phyloP scores from a whole-genome alignment of 179 eudicot genomes.

The Pouteria campechiana region DNA sequence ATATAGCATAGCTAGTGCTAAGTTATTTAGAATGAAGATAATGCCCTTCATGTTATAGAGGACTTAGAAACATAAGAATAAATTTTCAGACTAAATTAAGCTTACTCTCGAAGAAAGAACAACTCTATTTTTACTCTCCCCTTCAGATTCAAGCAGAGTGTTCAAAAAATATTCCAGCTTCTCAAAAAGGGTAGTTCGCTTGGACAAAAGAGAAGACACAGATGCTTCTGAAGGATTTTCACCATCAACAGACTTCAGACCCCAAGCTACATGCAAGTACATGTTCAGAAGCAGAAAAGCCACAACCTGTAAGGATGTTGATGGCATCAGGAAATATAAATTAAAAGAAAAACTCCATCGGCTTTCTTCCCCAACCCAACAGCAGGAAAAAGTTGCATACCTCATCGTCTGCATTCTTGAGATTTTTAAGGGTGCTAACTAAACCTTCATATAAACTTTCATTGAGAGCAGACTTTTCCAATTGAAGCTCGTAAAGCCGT shows the following conservation, averaged over 20 bases:
- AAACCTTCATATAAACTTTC: conserved; percentile 65
- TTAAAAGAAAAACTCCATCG: conserved; percentile 1
- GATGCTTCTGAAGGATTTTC: conserved; percentile 53
- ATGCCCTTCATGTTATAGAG: too few relatives aligned
- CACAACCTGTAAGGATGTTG: conserved; percentile 44
- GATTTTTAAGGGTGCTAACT: conserved; percentile 40
- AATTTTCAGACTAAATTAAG: conserved; percentile 1
- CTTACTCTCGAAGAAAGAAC: conserved; percentile 75
- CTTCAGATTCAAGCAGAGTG: conserved; percentile 26
- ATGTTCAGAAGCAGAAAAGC: conserved; percentile 81
- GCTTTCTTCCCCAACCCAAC: background rate
- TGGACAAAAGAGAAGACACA: conserved; percentile 42
- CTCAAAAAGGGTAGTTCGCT: conserved; percentile 58
- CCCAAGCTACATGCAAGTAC: conserved; percentile 78
- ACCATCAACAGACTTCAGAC: conserved; percentile 47
- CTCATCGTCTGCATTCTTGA: conserved; percentile 75
- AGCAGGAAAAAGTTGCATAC: conserved; percentile 35
- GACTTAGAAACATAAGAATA: conserved; percentile 4
- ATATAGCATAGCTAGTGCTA: too few relatives aligned
- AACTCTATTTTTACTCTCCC: conserved; percentile 28
- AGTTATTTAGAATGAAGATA: too few relatives aligned
- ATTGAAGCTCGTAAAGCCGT: conserved; percentile 90
- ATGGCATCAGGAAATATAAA: conserved; percentile 4
- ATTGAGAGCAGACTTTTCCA: conserved; percentile 48
- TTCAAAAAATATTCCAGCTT: conserved; percentile 50